A percentile compares a stretch with the other conserved stretches of the same genome.
Evolutionary conservation across 345 rosid genomes (phyloP).

Genomic region (Hibiscus tridactylites): DNA sequence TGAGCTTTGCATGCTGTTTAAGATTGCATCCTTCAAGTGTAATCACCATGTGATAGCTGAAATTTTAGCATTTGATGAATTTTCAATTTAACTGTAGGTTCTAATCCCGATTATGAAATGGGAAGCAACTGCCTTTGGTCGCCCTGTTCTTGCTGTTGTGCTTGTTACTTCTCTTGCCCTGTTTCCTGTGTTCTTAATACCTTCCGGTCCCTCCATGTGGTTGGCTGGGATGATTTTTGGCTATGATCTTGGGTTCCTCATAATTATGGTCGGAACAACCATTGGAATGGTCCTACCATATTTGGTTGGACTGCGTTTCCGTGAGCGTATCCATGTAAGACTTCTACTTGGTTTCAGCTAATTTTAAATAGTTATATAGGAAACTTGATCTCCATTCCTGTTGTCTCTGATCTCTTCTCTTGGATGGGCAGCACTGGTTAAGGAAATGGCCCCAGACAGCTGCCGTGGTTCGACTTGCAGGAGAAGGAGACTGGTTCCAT

Average conservation of each 20-base stretch:
- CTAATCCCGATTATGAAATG: slow-evolving; percentile 79
- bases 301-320: slow-evolving; percentile 67
- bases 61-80: not conserved
- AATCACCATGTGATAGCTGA: not conserved
- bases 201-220: slow-evolving; percentile 99
- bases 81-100: slow-evolving; percentile 37
- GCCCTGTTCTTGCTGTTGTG: slow-evolving; percentile 81
- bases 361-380: not conserved
- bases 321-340: slow-evolving; percentile 86
- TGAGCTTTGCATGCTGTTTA: slow-evolving; percentile 1
- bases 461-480: slow-evolving; percentile 78
- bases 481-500: slow-evolving; percentile 91
- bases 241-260: slow-evolving; percentile 79
- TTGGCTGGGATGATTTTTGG: slow-evolving; percentile 98
- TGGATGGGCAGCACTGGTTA: slow-evolving; percentile 71
- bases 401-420: slow-evolving; percentile 4
- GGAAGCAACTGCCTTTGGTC: slow-evolving; percentile 99
- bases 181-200: slow-evolving; percentile 88
- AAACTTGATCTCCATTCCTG: not conserved
- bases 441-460: slow-evolving; percentile 89
- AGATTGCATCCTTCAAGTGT: not conserved
- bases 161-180: slow-evolving; percentile 80
- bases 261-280: slow-evolving; percentile 95
- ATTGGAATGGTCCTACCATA: slow-evolving; percentile 88
- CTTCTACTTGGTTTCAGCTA: slow-evolving; percentile 1